These are phyloP conservation scores for Piromyces sp. DNA, from an alignment of 192 early-diverging fungal species.

Conservation along the genomic window DNA sequence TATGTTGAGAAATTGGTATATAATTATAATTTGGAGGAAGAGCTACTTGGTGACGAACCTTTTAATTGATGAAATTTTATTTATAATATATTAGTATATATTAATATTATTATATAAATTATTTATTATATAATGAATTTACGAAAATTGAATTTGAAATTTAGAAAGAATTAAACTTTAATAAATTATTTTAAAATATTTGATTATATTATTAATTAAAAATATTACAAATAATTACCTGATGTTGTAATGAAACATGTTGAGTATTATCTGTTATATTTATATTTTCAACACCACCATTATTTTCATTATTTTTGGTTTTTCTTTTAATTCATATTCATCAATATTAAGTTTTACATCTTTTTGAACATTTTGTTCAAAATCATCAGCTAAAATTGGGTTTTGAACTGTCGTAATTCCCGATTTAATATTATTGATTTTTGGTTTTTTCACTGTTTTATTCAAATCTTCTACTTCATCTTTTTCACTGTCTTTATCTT, in stretches of 20 bases:
- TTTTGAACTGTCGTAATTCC: slow-evolving; percentile 1
- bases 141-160: too few relatives aligned
- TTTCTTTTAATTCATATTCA: slow-evolving; percentile 22
- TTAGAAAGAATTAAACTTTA: too few relatives aligned
- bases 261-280: slow-evolving; percentile 10
- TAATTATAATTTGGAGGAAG: slow-evolving; percentile 74
- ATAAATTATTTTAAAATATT: too few relatives aligned
- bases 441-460: neutral
- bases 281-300: slow-evolving; percentile 5
- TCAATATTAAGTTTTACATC: slow-evolving; percentile 42
- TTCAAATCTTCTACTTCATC: neutral
- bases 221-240: too few relatives aligned
- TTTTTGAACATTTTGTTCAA: slow-evolving; percentile 47
- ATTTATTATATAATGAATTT: too few relatives aligned
- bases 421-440: neutral
- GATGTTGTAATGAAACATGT: slow-evolving; percentile 12
- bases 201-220: too few relatives aligned
- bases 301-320: slow-evolving; percentile 14
- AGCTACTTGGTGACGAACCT: slow-evolving; percentile 89
- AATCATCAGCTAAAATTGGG: slow-evolving; percentile 47
- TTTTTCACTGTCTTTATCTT: neutral
- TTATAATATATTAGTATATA: too few relatives aligned
- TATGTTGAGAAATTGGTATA: slow-evolving; percentile 70
- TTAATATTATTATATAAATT: too few relatives aligned
- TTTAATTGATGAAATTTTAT: neutral